Percentiles rank a stretch among this genome's conserved stretches.
Evolutionary conservation across 1,284 basidiomycete species (phyloP).

Genomic region (Boletus subluridellus): DNA sequence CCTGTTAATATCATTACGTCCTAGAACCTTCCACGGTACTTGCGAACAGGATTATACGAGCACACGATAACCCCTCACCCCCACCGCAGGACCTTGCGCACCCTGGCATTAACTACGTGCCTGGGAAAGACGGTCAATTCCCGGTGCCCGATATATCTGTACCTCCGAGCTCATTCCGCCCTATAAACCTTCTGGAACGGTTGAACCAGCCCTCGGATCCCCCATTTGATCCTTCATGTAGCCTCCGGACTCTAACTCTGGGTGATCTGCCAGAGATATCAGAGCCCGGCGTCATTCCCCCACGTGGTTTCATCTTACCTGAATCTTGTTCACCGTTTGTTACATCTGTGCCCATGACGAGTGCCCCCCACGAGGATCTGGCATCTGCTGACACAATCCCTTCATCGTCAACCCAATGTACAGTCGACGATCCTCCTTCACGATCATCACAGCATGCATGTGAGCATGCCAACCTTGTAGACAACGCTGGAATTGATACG

Average conservation of each 20-base stretch:
- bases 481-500: conserved; percentile 1
- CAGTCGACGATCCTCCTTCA: conserved; percentile 41
- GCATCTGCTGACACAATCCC: conserved; percentile 7
- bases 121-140: conserved; percentile 20
- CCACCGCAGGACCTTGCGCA: conserved; percentile 48
- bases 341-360: conserved; percentile 7
- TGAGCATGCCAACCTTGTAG: conserved; percentile 1
- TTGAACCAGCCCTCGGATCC: conserved; percentile 20
- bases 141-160: conserved; percentile 12
- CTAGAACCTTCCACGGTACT: conserved; percentile 64
- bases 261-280: conserved; percentile 1
- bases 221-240: conserved; percentile 2
- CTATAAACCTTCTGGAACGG: conserved; percentile 32
- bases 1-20: conserved; percentile 4
- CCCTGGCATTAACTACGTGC: conserved; percentile 16
- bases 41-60: conserved; percentile 59
- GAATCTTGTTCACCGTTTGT: conserved; percentile 37
- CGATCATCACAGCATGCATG: conserved; percentile 33
- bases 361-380: not conserved
- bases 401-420: conserved; percentile 12
- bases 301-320: conserved; percentile 41
- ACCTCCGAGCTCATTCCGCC: conserved; percentile 33
- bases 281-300: conserved; percentile 4
- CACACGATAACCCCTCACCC: conserved; percentile 72
- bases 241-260: not conserved